Evolutionary conservation across 2,329 filamentous ascomycete species (phyloP).

Genomic region (Zopfia rhizophila): DNA sequence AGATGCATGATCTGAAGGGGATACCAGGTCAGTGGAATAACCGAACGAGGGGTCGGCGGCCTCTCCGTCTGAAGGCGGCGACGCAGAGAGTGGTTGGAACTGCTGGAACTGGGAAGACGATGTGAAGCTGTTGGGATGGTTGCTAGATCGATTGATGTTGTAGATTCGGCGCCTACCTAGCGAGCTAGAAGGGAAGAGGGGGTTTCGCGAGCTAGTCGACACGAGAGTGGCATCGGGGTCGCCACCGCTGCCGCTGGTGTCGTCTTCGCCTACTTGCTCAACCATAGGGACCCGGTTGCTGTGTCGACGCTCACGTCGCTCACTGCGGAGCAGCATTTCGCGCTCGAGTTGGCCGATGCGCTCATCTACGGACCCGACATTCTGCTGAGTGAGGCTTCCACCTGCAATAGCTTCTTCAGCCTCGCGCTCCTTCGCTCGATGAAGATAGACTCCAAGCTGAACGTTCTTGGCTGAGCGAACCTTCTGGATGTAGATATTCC

Average conservation of each 20-base stretch:
- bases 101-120: conserved; percentile 20
- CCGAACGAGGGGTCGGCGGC: conserved; percentile 32
- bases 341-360: conserved; percentile 65
- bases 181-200: conserved; percentile 31
- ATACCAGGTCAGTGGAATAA: conserved; percentile 21
- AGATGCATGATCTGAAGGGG: conserved; percentile 36
- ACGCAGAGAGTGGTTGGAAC: conserved; percentile 24
- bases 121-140: conserved; percentile 20
- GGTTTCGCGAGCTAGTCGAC: conserved; percentile 35
- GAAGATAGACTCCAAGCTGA: conserved; percentile 68
- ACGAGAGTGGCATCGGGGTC: conserved; percentile 54
- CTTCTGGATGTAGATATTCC: conserved; percentile 72
- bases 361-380: conserved; percentile 61
- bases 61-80: conserved; percentile 28
- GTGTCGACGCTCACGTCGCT: conserved; percentile 44
- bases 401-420: conserved; percentile 55
- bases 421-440: conserved; percentile 67
- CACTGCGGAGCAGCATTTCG: conserved; percentile 60
- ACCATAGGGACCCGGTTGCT: conserved; percentile 32
- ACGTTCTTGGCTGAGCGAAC: conserved; percentile 65
- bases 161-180: conserved; percentile 32
- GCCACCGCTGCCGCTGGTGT: conserved; percentile 58
- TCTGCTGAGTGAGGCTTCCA: conserved; percentile 49
- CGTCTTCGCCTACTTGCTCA: conserved; percentile 47
- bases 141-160: conserved; percentile 24